phyloP scores from a whole-genome alignment of 768 basidiomycete species.

The Panus rudis region DNA sequence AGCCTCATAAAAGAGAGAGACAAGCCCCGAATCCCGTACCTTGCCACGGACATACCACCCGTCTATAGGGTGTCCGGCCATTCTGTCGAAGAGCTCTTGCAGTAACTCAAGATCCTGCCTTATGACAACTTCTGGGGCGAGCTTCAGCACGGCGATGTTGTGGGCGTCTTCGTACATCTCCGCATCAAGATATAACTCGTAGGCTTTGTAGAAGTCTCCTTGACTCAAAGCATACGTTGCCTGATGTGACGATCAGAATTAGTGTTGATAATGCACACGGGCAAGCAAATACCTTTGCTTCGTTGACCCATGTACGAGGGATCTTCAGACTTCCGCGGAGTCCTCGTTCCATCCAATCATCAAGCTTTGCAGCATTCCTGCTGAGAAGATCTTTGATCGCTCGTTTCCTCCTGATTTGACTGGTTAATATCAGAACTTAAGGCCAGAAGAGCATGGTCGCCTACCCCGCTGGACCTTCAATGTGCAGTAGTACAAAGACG shows the following conservation, averaged over 20 bases:
- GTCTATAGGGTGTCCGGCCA: constrained; percentile 52
- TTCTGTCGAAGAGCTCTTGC: constrained; percentile 57
- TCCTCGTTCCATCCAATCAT: constrained; percentile 69
- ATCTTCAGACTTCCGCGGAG: constrained; percentile 72
- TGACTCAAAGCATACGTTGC: constrained; percentile 57
- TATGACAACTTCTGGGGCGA: constrained; percentile 84
- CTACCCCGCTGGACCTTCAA: constrained; percentile 76
- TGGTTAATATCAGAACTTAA: constrained; percentile 1
- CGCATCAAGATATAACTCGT: constrained; percentile 68
- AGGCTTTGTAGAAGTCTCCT: constrained; percentile 65
- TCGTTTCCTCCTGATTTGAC: constrained; percentile 78
- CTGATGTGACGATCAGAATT: constrained; percentile 34
- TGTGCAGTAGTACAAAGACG: constrained; percentile 81
- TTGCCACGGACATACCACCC: constrained; percentile 84
- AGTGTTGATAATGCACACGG: constrained; percentile 1
- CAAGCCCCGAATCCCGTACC: constrained; percentile 32
- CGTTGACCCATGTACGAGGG: constrained; percentile 82
- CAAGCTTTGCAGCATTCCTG: constrained; percentile 56
- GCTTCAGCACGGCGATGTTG: constrained; percentile 73
- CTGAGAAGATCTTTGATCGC: constrained; percentile 77
- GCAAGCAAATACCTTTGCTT: constrained; percentile 59
- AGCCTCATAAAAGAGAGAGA: neutral
- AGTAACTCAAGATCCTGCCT: constrained; percentile 50
- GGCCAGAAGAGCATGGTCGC: constrained; percentile 20
- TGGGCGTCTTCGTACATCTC: constrained; percentile 71